Base-by-base conservation (phyloP, 106 monocot species). In the Allium cepa region DNA sequence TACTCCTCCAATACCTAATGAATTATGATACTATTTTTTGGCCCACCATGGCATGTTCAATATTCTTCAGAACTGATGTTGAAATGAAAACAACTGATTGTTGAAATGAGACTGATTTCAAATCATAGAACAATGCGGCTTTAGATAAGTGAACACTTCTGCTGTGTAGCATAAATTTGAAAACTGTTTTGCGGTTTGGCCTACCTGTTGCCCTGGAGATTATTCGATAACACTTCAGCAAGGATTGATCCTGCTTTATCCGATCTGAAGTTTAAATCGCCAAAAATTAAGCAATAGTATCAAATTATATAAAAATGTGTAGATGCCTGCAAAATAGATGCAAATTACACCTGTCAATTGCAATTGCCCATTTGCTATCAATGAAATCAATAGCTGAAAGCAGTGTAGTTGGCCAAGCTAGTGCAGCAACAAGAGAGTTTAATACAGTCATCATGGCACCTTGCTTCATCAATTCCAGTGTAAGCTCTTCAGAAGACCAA, bases 381-480 rank as follows among this genome's bases (percentile, higher is more conserved):
- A 95, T 95, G 60, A 88, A 88, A 82, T 84, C 75, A 56, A 82
- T 83, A 57, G 91, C 91, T 59, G 88, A 17, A 67, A 95, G 79
- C 70, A 95, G 78, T 58, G 81, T 69, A 74, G 95, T 79, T 63
- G 95, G 95, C 88, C 87, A 91, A 63, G 91, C 88, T 52, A 96
- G 70, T 67, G 95, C 91, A n/a, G 88, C 55, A 71, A 91, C 66
- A 71, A 96, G 91, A 56, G 83, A 64, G 72, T 78, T 78, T 56
- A 96, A 67, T 63, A 91, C 88, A 55, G 91, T 96, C 85, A 88
- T 66, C 95, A 96, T 96, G 27, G 95, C 95, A 59, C 91, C 95
- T 86, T 80, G 78, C 64, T 84, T 88, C 91, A 96, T 91, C 77
- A 96, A 60, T 57, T 80, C 90, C 59, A 56, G 70, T 7, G 87